Evolutionary conservation across 805 yeast genomes (phyloP).

Genomic region (Monosporozyma unispora): DNA sequence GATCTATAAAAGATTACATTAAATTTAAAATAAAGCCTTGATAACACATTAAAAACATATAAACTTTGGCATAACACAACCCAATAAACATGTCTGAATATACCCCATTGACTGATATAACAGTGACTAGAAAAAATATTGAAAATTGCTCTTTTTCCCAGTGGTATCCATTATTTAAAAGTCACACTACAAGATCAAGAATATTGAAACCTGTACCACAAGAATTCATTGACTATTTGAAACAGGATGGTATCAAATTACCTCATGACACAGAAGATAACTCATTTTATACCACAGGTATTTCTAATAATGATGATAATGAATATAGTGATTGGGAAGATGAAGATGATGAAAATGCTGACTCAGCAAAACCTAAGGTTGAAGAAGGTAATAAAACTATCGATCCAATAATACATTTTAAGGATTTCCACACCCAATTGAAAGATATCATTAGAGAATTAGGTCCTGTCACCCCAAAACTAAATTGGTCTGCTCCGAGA

Average conservation of each 20-base stretch:
- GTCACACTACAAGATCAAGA: slow-evolving; percentile 40
- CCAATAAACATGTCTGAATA: slow-evolving; percentile 9
- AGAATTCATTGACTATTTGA: slow-evolving; percentile 49
- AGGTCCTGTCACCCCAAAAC: slow-evolving; percentile 71
- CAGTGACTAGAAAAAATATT: slow-evolving; percentile 35
- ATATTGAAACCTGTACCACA: slow-evolving; percentile 51
- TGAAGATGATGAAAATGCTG: slow-evolving; percentile 19
- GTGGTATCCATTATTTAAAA: slow-evolving; percentile 50
- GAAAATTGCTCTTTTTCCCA: slow-evolving; percentile 44
- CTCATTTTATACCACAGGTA: slow-evolving; percentile 28
- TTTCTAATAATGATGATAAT: slow-evolving; percentile 41
- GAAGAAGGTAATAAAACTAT: slow-evolving; percentile 5
- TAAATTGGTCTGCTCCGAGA: slow-evolving; percentile 96
- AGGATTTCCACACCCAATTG: slow-evolving; percentile 50
- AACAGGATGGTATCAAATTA: slow-evolving; percentile 58
- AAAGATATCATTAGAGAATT: slow-evolving; percentile 36
- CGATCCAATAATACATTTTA: slow-evolving; percentile 45
- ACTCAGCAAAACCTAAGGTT: slow-evolving; percentile 10
- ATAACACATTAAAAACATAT: too few species aligned
- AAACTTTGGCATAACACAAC: not conserved
- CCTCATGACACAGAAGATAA: slow-evolving; percentile 37
- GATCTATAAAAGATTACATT: not conserved
- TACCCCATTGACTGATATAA: slow-evolving; percentile 15
- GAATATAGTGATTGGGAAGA: slow-evolving; percentile 71
- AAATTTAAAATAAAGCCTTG: too few species aligned